Evolutionary conservation across 768 basidiomycete genomes (phyloP), one percentile per base, ranked within the genome.

Genomic region (Sporobolomyces pararoseus): DNA sequence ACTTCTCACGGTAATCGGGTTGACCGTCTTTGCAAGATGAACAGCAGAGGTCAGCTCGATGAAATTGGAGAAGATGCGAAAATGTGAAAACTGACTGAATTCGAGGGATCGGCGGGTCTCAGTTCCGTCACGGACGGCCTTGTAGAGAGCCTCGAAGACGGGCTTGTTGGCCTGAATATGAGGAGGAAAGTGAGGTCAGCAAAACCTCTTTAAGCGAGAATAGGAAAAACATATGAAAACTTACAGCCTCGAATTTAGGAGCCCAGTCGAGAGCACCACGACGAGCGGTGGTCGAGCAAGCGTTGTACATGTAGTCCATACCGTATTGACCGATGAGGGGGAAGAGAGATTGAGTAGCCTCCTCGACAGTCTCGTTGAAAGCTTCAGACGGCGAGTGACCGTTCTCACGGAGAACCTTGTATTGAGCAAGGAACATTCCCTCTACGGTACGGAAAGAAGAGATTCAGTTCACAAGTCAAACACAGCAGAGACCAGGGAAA

Each of bases 231-330:
- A 25, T n/a, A 27, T 13, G 51, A 52, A 34, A 52, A 34, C 53
- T 14, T 34, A 54, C 59, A 60, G 64, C 69, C 64, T 70, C 64
- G 81, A 96, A 82, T 74, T 79, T 80, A 71, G 93, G 94, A 17
- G 95, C 94, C 96, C 96, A 98, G 85, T 98, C 96, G 73, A 96
- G 89, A 50, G 95, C 96, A 77, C 96, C 96, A 73, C 96, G 95
- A 76, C 95, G 92, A 60, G 96, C 96, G 57, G 96, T 98, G 76
- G 95, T 98, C 37, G 96, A 98, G 84, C 96, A 99, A 53, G 96
- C 95, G 79, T 89, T 89, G 86, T 88, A 97, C 94, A 98, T 97
- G 72, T 74, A 77, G 68, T 72, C 77, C 75, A 72, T 71, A 54
- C 64, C 70, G 80, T 96, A 89, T 78, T 88, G 85, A 75, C 95